These are phyloP conservation scores for Nannochloropsis gaditana DNA, from an alignment of 108 stramenopile genomes.

Conservation along the genomic window DNA sequence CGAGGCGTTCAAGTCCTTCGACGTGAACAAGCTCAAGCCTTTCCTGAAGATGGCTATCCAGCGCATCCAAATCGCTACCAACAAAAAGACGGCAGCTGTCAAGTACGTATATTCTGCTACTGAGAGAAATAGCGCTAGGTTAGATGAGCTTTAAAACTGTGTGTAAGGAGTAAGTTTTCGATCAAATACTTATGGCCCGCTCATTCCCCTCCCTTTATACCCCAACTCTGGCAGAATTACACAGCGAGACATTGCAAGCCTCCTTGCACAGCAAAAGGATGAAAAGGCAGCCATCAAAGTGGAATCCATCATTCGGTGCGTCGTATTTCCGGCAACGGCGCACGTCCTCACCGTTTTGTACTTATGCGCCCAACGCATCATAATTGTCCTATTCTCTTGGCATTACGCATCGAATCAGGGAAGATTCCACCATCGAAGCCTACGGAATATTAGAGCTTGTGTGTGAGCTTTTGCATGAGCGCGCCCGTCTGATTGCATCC, in stretches of 20 bases:
- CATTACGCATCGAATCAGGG: constrained; percentile 51
- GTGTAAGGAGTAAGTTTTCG: not conserved
- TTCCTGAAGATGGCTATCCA: constrained; percentile 80
- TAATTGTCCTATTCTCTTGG: too few species aligned
- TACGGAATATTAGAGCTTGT: constrained; percentile 70
- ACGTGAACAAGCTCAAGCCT: not conserved
- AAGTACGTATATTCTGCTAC: constrained; percentile 26
- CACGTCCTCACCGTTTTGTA: too few species aligned
- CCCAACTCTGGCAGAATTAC: not conserved
- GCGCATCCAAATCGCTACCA: constrained; percentile 70
- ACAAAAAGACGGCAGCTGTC: constrained; percentile 67
- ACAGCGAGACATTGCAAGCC: constrained; percentile 67
- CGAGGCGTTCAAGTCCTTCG: constrained; percentile 11
- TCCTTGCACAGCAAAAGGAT: constrained; percentile 70
- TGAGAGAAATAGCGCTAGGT: too few species aligned
- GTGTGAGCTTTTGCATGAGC: constrained; percentile 72
- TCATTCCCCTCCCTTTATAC: not conserved
- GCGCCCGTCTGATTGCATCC: constrained; percentile 63
- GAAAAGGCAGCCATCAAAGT: constrained; percentile 82
- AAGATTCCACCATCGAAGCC: constrained; percentile 76
- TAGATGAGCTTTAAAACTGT: too few species aligned
- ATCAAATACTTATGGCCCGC: not conserved
- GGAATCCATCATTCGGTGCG: constrained; percentile 61
- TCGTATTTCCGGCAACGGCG: too few species aligned
- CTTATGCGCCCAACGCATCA: too few species aligned